Percentiles rank a stretch among this genome's conserved stretches.
These are phyloP conservation scores for Penicillium sp. DNA, from an alignment of 2,329 filamentous ascomycete species.

Conservation along the genomic window DNA sequence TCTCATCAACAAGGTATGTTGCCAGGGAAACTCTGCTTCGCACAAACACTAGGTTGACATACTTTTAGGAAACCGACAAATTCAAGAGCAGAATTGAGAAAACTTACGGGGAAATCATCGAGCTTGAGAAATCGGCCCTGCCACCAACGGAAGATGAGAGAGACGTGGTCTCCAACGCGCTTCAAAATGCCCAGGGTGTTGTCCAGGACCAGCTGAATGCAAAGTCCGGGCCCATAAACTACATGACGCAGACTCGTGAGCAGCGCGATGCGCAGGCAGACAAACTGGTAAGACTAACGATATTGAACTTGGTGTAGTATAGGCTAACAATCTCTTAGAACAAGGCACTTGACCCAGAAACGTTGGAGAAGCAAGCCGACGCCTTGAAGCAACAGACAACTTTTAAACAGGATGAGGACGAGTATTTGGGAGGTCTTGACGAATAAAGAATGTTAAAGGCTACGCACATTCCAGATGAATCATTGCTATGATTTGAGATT, in stretches of 20 bases:
- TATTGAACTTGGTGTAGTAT: background rate
- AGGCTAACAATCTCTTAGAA: background rate
- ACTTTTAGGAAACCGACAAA: background rate
- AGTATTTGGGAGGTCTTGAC: background rate
- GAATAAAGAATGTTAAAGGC: background rate
- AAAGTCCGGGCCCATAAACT: background rate
- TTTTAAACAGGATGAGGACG: background rate
- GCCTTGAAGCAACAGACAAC: background rate
- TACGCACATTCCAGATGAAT: too few relatives aligned
- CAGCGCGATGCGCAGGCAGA: background rate
- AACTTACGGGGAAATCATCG: background rate
- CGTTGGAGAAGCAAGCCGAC: background rate
- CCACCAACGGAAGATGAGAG: background rate
- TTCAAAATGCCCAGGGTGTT: background rate
- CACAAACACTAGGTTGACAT: background rate
- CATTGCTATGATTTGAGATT: too few relatives aligned
- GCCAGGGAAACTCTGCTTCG: background rate
- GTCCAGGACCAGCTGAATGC: background rate
- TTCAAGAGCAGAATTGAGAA: background rate
- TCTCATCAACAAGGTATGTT: background rate
- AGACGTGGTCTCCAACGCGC: background rate
- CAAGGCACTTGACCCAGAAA: background rate
- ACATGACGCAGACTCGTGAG: background rate
- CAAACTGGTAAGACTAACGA: background rate
- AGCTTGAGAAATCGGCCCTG: background rate